phyloP scores from a whole-genome alignment of 1,284 basidiomycete species.

The Stereum hirsutum region DNA sequence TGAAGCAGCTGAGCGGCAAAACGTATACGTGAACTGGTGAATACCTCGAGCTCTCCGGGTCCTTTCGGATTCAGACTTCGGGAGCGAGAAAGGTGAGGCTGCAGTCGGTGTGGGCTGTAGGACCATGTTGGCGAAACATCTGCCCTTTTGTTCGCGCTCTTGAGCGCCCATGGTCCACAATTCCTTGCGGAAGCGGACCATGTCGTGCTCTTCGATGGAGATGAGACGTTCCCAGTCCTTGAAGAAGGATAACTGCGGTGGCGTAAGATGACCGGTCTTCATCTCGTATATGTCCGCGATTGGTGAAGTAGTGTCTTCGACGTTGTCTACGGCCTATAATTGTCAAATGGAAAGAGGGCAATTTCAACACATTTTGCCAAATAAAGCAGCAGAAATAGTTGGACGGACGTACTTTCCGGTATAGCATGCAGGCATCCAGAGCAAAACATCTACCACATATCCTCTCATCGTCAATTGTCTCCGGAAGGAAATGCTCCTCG shows the following conservation, averaged over 20 bases:
- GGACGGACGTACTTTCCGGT: constrained; percentile 61
- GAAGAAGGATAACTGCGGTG: constrained; percentile 72
- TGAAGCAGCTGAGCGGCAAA: constrained; percentile 32
- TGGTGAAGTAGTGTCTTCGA: constrained; percentile 49
- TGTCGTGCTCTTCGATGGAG: constrained; percentile 84
- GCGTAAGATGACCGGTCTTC: constrained; percentile 77
- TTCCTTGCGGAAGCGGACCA: constrained; percentile 77
- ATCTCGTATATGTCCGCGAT: constrained; percentile 70
- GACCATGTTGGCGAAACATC: constrained; percentile 78
- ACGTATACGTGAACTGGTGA: constrained; percentile 54
- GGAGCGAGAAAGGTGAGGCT: constrained; percentile 5
- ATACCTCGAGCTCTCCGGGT: constrained; percentile 26
- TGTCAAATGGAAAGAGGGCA: no score
- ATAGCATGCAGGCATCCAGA: constrained; percentile 88
- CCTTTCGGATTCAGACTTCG: no score
- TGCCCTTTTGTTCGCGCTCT: constrained; percentile 72
- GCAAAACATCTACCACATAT: constrained; percentile 79
- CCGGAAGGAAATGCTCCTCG: constrained; percentile 57
- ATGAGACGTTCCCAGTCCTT: constrained; percentile 86
- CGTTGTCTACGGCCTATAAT: constrained; percentile 70
- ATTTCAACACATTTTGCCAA: neutral
- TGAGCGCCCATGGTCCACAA: constrained; percentile 87
- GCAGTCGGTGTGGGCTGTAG: constrained; percentile 32
- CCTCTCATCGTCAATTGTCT: constrained; percentile 78
- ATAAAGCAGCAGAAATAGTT: constrained; percentile 2